Base-by-base conservation (phyloP, 2,329 filamentous ascomycete species). In the Samsoniella hepiali region DNA sequence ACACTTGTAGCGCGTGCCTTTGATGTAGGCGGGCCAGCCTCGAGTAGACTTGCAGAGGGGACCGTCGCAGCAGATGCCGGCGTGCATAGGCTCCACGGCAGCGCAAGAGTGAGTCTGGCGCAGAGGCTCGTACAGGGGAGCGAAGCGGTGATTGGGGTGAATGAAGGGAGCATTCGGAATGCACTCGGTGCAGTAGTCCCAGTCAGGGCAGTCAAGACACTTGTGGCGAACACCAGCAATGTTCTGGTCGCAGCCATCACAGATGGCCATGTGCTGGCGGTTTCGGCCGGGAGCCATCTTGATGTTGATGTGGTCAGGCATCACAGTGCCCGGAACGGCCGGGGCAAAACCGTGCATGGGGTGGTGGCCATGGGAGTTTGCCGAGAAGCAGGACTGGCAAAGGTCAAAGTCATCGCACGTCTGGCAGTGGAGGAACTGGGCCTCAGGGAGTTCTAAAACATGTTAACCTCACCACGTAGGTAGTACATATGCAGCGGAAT, bases 171-270 rank as follows among this genome's bases (percentile, higher is more conserved):
- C 89, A 68, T 83, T 85, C 69, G 82, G 78, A 64, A 91, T 76
- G 77, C 96, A 99, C 9, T 85, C 81, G 31, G 84, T 83, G 81
- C 95, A 99, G 79, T 91, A 98, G 72, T 99, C 95, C 90, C 92
- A 99, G 76, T 99, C 95, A 50, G 96, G 95, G 81, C 95, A 99
- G 74, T 92, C 89, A 67, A 98, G 82, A 76, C 95, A 99, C 83
- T 99, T 99, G 85, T 98, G 90, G 69, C 95, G 94, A 63, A 97
- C 84, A 69, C 95, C 96, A 69, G 84, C 82, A 71, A 99, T 95
- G 75, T 87, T 88, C 83, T 88, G 89, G 70, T 98, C 91, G 75
- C 96, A 99, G 47, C 91, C 91, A 79, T 99, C 95, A 73, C 95
- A 99, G 67, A 97, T 88, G 65, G 96, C 95, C 65, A 91, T 88